Conservation (phyloP, 139 green algal genomes). For the Coelastrella sp. region DNA sequence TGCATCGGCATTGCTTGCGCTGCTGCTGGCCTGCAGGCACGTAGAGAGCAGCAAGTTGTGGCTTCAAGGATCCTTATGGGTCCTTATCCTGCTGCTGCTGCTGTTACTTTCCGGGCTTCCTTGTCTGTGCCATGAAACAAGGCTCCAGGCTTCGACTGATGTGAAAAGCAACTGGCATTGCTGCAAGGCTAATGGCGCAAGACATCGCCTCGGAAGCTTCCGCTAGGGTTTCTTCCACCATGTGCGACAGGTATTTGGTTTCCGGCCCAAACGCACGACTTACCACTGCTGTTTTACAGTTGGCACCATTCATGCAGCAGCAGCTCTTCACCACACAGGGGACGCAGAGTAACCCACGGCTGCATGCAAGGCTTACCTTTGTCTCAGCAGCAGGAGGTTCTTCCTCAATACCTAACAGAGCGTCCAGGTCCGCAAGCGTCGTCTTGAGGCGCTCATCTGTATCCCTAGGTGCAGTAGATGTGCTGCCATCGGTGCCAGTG, state of each 20-base stretch:
- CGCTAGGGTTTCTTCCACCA: no score
- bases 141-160: no score
- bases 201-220: no score
- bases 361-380: slow-evolving; percentile 22
- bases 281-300: no score
- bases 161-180: no score
- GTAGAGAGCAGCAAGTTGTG: no score
- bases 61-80: neutral
- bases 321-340: neutral
- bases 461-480: slow-evolving; percentile 3
- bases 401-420: slow-evolving; percentile 84
- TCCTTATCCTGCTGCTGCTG: neutral
- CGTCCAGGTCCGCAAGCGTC: slow-evolving; percentile 82
- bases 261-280: no score
- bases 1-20: slow-evolving; percentile 8
- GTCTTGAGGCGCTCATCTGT: slow-evolving; percentile 62
- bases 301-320: neutral
- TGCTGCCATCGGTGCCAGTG: slow-evolving; percentile 31
- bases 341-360: neutral
- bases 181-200: no score
- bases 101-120: neutral
- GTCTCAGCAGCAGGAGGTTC: slow-evolving; percentile 40
- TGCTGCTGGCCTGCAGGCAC: neutral
- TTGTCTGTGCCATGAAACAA: no score
- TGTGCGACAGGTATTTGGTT: no score